Conservation (phyloP, 2,329 filamentous ascomycete genomes). For the Lasiodiplodia sp. region DNA sequence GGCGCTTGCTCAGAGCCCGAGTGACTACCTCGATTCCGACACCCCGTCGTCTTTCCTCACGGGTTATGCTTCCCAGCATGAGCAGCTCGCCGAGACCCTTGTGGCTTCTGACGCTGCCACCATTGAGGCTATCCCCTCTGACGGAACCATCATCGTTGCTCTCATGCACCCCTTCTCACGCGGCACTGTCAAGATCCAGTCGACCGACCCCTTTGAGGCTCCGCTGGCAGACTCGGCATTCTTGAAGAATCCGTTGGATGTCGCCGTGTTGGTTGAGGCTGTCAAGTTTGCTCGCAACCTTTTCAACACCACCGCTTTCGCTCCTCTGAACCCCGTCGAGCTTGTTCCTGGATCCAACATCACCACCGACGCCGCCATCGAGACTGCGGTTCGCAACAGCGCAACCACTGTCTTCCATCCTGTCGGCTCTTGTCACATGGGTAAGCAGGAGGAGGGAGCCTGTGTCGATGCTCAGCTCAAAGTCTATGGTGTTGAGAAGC, state of each 20-base stretch:
- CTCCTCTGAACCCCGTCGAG: slow-evolving; percentile 37
- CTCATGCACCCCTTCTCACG: slow-evolving; percentile 36
- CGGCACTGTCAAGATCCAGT: slow-evolving; percentile 36
- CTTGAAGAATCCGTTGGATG: slow-evolving; percentile 38
- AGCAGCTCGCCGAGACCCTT: slow-evolving; percentile 19
- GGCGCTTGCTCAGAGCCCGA: not conserved
- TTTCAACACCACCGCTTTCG: slow-evolving; percentile 31
- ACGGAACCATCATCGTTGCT: slow-evolving; percentile 14
- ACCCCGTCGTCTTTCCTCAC: slow-evolving; percentile 1
- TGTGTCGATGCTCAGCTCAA: slow-evolving; percentile 40
- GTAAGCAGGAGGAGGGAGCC: slow-evolving; percentile 38
- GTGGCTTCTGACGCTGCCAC: slow-evolving; percentile 18
- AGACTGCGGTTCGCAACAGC: slow-evolving; percentile 32
- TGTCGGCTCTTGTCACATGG: slow-evolving; percentile 40
- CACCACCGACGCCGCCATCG: slow-evolving; percentile 38
- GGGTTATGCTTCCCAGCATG: slow-evolving; percentile 12
- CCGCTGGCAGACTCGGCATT: slow-evolving; percentile 29
- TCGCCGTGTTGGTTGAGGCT: slow-evolving; percentile 36
- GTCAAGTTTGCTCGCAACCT: slow-evolving; percentile 35
- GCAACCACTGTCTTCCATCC: slow-evolving; percentile 42
- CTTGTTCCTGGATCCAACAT: slow-evolving; percentile 36
- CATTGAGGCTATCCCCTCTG: slow-evolving; percentile 18
- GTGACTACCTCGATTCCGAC: slow-evolving; percentile 11
- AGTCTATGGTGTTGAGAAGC: slow-evolving; percentile 38
- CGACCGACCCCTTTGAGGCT: slow-evolving; percentile 25